A percentile compares a stretch with the other conserved stretches of the same genome.
phyloP scores from a whole-genome alignment of 2,329 filamentous ascomycete species.

The Elsinoe batatas region DNA sequence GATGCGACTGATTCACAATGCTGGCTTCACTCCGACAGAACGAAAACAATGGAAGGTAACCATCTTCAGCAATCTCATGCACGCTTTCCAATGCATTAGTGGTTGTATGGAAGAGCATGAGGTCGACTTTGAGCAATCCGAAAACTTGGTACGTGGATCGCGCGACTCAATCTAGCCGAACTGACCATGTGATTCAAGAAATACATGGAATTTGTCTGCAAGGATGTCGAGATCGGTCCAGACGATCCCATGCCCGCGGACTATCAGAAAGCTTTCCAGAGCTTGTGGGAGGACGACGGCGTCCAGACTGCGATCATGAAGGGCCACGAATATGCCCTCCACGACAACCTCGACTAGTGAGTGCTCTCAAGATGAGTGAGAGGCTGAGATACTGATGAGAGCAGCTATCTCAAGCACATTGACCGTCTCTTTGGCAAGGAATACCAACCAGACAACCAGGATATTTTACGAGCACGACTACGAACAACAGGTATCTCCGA shows the following conservation, averaged over 20 bases:
- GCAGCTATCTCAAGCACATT: slow-evolving; percentile 67
- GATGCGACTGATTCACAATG: slow-evolving; percentile 95
- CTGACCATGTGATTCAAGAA: slow-evolving; percentile 44
- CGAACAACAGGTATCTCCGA: slow-evolving; percentile 97
- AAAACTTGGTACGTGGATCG: slow-evolving; percentile 59
- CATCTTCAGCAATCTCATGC: slow-evolving; percentile 88
- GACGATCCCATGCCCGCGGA: slow-evolving; percentile 71
- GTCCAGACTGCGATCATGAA: slow-evolving; percentile 82
- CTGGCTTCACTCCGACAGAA: slow-evolving; percentile 82
- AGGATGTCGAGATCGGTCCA: slow-evolving; percentile 71
- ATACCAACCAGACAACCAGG: slow-evolving; percentile 91
- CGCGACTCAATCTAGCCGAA: not conserved
- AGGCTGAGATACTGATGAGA: not conserved
- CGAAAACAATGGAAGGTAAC: slow-evolving; percentile 90
- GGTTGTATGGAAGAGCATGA: slow-evolving; percentile 83
- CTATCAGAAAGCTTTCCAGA: slow-evolving; percentile 71
- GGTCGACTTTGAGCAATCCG: slow-evolving; percentile 66
- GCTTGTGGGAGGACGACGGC: slow-evolving; percentile 72
- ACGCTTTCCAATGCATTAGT: slow-evolving; percentile 81
- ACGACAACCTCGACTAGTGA: slow-evolving; percentile 92
- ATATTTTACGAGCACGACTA: slow-evolving; percentile 89
- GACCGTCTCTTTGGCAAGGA: slow-evolving; percentile 54
- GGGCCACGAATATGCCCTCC: slow-evolving; percentile 91
- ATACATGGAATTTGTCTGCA: slow-evolving; percentile 65
- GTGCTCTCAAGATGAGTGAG: slow-evolving; percentile 26